Evolutionary conservation across 1,284 basidiomycete genomes (phyloP).

Genomic region (Ustilago trichophora): DNA sequence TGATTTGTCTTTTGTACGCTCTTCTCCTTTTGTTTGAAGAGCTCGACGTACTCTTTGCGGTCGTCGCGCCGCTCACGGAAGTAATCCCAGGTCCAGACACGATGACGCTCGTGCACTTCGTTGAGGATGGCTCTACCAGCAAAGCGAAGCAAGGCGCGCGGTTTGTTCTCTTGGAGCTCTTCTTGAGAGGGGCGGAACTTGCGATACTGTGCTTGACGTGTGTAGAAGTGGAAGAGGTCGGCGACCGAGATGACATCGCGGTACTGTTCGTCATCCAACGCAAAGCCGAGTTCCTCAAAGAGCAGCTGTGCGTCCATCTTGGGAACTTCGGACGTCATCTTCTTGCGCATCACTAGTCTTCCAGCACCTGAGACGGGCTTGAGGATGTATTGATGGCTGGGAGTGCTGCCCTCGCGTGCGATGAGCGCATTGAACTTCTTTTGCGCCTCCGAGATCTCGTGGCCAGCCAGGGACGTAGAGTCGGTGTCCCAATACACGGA

Average conservation of each 20-base stretch:
- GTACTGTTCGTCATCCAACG: slow-evolving; percentile 94
- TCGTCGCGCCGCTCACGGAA: slow-evolving; percentile 89
- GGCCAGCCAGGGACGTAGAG: slow-evolving; percentile 79
- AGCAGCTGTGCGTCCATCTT: slow-evolving; percentile 88
- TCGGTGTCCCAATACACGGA: slow-evolving; percentile 98
- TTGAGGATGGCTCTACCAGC: slow-evolving; percentile 83
- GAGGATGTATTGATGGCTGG: slow-evolving; percentile 87
- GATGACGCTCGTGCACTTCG: slow-evolving; percentile 84
- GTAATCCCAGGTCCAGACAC: slow-evolving; percentile 91
- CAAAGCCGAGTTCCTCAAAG: slow-evolving; percentile 93
- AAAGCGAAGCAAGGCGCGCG: slow-evolving; percentile 81
- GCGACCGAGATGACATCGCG: slow-evolving; percentile 90
- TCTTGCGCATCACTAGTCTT: slow-evolving; percentile 79
- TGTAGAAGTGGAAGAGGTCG: slow-evolving; percentile 97
- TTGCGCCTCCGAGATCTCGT: slow-evolving; percentile 74
- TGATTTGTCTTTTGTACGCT: slow-evolving; percentile 50
- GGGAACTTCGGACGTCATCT: slow-evolving; percentile 75
- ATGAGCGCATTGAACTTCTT: slow-evolving; percentile 79
- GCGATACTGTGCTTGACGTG: slow-evolving; percentile 79
- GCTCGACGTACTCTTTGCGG: slow-evolving; percentile 79
- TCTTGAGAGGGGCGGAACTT: slow-evolving; percentile 75
- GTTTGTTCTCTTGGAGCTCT: slow-evolving; percentile 75
- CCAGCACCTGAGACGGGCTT: slow-evolving; percentile 97
- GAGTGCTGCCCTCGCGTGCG: slow-evolving; percentile 45
- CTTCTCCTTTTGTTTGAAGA: slow-evolving; percentile 80